Evolutionary conservation across 345 rosid species (phyloP), one percentile per base, ranked within the genome.

Genomic region (Brassica incana): DNA sequence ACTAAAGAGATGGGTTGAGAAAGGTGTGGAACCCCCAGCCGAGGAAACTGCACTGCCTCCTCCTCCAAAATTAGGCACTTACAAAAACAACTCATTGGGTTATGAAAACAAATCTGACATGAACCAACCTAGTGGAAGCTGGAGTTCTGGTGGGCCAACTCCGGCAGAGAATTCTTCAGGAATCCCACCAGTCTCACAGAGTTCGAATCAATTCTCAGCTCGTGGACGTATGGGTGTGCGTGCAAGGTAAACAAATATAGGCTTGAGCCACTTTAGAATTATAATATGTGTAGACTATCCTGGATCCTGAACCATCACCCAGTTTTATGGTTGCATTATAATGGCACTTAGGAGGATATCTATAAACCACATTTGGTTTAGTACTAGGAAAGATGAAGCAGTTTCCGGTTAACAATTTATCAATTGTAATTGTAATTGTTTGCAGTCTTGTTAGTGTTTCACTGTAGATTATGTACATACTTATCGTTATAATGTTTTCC

Each of bases 1-100:
- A 72, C 97, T 90, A 33, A 96, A 93, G 89, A 90, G 94, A 88
- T 93, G 99, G 99, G 97, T 93, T 66, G 97, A 96, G 86, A 97
- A 88, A 87, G 99, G 99, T 67, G 99, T 80, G 62, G 95, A 88
- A 72, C 89, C 93, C 45, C 90, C 95, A 65, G 89, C 97, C n/a
- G 95, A 92, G 78, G 97, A 90, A 84, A 77, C 94, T 56, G 88
- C 91, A 25, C 75, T 89, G 74, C 83, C 97, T 36, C 98, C 98
- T 71, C 99, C 99, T 74, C 99, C 99, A 43, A 90, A 88, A 20
- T 56, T 83, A 16, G 63, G 90, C 38, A 71, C 87, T 48, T 88
- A 90, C 81, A 92, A 85, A 85, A 95, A 88, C 67, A 95, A 94
- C 70, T 80, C 73, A 60, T 18, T 85, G 20, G 90, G 88, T 78